Evolutionary conservation across 768 basidiomycete genomes (phyloP), one percentile per base, ranked within the genome.

Genomic region (Boletus rubropictus): DNA sequence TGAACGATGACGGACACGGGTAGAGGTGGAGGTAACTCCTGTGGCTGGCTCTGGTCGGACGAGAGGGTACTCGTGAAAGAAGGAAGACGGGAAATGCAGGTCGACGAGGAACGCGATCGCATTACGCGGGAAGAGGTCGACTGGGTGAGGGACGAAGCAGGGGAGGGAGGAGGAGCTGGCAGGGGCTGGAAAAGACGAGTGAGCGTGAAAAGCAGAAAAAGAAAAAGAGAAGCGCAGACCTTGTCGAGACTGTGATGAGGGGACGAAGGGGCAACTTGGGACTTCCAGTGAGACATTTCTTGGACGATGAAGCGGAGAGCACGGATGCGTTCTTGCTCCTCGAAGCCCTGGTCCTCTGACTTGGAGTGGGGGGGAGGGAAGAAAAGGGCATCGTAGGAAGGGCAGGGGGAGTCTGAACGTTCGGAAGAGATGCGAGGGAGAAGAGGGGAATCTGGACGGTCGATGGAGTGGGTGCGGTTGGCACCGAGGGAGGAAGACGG

Each of bases 281-380:
- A 49, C 17, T 60, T 58, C 51, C 54, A 65, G 27, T 55, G 58
- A 0, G 59, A 54, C 68, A 69, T 69, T 52, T 69, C 65, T 27
- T 63, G 67, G 4, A 69, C 58, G 49, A 69, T 65, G 45, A 66
- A 69, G 18, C 61, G 59, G 46, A 71, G 62, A 0, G 69, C 55
- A 8, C 69, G 69, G 35, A 63, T 49, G 33, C 67, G 66, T 42
- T 70, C 65, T 11, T 58, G 50, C 36, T 67, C 60, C 21, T 62
- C 62, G 34, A 57, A 53, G 12, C 53, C 54, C 17, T 42, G 34
- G 20, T 52, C 47, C 18, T 49, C 53, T 12, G 51, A 20, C 18
- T 53, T 41, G 39, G 35, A 0, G 17, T 32, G 18, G 5, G 54
- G 15, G 10, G 59, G 42, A 1, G 68, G 65, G 32, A 71, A 66